phyloP scores from a whole-genome alignment of 108 stramenopile genomes.

The Epithemia pelagica region DNA sequence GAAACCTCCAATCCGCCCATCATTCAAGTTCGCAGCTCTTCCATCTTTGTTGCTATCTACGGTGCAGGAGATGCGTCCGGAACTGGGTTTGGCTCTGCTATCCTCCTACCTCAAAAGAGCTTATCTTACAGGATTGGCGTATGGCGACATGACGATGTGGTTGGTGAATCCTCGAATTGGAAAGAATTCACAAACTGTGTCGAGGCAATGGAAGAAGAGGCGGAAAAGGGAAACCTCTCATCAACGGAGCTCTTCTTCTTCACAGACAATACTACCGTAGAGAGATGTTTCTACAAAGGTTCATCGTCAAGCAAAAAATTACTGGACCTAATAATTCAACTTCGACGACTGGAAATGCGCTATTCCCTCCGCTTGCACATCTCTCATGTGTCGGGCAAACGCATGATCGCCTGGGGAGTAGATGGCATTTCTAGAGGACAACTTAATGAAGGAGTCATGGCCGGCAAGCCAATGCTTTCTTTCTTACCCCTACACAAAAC shows the following conservation, averaged over 20 bases:
- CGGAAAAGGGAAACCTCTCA: background rate
- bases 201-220: slow-evolving; percentile 2
- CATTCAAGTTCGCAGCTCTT: background rate
- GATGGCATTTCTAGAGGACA: slow-evolving; percentile 10
- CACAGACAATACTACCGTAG: background rate
- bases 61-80: background rate
- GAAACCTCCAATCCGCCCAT: background rate
- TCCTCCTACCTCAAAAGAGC: background rate
- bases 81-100: background rate
- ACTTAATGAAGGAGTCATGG: slow-evolving; percentile 16
- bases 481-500: slow-evolving; percentile 10
- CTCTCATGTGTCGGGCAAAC: background rate
- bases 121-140: background rate
- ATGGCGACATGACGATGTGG: background rate
- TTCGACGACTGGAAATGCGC: background rate
- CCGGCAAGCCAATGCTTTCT: slow-evolving; percentile 11
- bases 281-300: background rate
- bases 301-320: background rate
- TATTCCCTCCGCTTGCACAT: background rate
- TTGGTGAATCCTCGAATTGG: slow-evolving; percentile 24
- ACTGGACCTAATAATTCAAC: slow-evolving; percentile 7
- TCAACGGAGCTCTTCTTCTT: background rate
- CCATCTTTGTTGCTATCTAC: background rate
- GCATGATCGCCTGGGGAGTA: slow-evolving; percentile 22
- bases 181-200: slow-evolving; percentile 26